Evolutionary conservation across 352 stramenopile genomes (phyloP), one percentile per base, ranked within the genome.

Genomic region (Globisporangium uncinulatum): DNA sequence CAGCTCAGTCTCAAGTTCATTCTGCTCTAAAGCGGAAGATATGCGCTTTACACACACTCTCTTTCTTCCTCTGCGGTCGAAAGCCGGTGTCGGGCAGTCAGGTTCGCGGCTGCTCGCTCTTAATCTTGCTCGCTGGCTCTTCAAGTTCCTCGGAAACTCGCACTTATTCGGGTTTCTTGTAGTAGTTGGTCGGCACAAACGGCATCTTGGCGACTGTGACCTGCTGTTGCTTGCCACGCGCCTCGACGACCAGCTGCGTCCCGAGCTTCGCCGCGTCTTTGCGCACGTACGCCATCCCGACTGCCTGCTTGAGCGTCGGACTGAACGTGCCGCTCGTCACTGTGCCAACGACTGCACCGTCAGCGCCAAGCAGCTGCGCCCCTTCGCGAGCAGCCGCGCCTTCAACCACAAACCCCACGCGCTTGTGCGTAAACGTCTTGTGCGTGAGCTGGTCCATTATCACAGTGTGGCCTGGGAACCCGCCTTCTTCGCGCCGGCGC

Each of bases 211-310:
- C 92, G 51, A 99, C 84, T 37, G 88, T 79, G 6, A 95, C 88
- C 44, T 82, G 77, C 70, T 97, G 82, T 74, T 97, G 86, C 74
- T 99, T 99, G 67, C 92, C 91, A 63, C 97, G 91, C 45, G 98
- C 96, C 71, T 98, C 97, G 9, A 99, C 66, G 54, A 87, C 81
- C 54, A 99, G 71, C 56, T 96, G 73, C 46, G 96, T 99, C 59
- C 94, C 96, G 50, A 87, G 66, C 77, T 99, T 99, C 54, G 76
- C 64, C 50, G 85, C 49, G 9, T 63, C 79, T 61, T 96, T 98
- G 59, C 93, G 77, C 32, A 99, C 94, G 74, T 99, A 99, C 54
- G 96, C 97, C 97, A 99, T 99, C 46, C 96, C 95, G 62, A 99
- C 94, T 7, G 97, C 94, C 57, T 92, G 91, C 76, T 98, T 98